Percentiles rank a stretch among this genome's conserved stretches.
phyloP scores from a whole-genome alignment of 768 basidiomycete genomes.

The Hemileccinum impolitum region DNA sequence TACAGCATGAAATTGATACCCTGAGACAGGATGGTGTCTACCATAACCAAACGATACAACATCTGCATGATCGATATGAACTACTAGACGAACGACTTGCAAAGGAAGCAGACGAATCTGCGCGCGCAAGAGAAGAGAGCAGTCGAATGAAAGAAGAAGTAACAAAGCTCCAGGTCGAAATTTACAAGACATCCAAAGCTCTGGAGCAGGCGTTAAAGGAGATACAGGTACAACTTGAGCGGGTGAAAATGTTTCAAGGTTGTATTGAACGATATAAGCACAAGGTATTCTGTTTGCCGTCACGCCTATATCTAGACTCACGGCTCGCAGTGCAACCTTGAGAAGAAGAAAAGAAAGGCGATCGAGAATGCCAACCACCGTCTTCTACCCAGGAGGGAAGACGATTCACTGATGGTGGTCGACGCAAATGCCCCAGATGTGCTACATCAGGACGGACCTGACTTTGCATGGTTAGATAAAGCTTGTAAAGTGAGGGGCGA shows the following conservation, averaged over 20 bases:
- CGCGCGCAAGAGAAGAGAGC: constrained; percentile 12
- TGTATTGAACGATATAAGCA: constrained; percentile 19
- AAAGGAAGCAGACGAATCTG: constrained; percentile 4
- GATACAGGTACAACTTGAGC: constrained; percentile 13
- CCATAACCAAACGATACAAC: constrained; percentile 9
- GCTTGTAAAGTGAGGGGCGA: constrained; percentile 29
- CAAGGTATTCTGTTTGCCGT: constrained; percentile 14
- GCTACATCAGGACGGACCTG: constrained; percentile 8
- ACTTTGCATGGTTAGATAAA: constrained; percentile 27
- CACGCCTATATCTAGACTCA: background rate
- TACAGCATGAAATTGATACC: constrained; percentile 12
- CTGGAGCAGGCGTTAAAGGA: constrained; percentile 18
- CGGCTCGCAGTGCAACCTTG: constrained; percentile 14
- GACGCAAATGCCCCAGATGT: constrained; percentile 26
- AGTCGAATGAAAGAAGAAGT: constrained; percentile 18
- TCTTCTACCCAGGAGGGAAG: constrained; percentile 15
- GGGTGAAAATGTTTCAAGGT: constrained; percentile 22
- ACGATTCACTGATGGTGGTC: constrained; percentile 29
- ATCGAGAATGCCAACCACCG: constrained; percentile 13
- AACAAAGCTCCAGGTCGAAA: constrained; percentile 22
- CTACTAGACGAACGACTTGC: constrained; percentile 9
- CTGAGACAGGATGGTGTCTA: constrained; percentile 6
- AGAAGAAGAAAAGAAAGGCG: constrained; percentile 27
- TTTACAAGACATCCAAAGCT: constrained; percentile 15
- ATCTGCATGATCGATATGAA: constrained; percentile 16